A percentile compares a stretch with the other conserved stretches of the same genome.
These are phyloP conservation scores for Pseudogymnoascus sp. DNA, from an alignment of 2,329 filamentous ascomycete species.

Conservation along the genomic window DNA sequence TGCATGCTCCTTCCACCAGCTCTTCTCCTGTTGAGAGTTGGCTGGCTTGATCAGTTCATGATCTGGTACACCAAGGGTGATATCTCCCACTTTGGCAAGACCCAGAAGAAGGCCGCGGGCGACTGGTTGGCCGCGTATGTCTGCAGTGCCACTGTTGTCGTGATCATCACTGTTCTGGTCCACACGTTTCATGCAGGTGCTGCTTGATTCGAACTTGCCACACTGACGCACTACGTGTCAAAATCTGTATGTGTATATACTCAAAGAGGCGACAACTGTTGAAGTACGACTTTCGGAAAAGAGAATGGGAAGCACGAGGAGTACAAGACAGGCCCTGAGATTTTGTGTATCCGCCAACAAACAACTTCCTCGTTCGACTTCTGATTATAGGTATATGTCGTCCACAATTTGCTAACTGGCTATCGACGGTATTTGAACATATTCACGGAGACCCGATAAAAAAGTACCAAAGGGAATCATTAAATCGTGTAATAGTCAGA, in stretches of 20 bases:
- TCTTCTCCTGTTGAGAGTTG: constrained; percentile 22
- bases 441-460: background rate
- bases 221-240: background rate
- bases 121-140: constrained; percentile 1
- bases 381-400: background rate
- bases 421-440: constrained; percentile 1
- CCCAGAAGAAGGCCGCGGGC: constrained; percentile 19
- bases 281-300: constrained; percentile 2
- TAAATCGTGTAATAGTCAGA: constrained; percentile 6
- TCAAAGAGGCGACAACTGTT: constrained; percentile 3
- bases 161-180: background rate
- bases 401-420: constrained; percentile 8
- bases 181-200: background rate
- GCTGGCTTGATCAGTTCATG: constrained; percentile 24
- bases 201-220: background rate
- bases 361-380: background rate
- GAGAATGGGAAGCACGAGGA: background rate
- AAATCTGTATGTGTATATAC: constrained; percentile 3
- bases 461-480: background rate
- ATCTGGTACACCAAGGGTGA: constrained; percentile 23
- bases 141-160: background rate
- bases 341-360: background rate
- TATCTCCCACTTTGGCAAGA: constrained; percentile 19
- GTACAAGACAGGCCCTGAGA: background rate
- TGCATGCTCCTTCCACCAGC: constrained; percentile 26